A percentile compares a stretch with the other conserved stretches of the same genome.
phyloP scores from a whole-genome alignment of 2,329 filamentous ascomycete genomes.

The Penicillium sp. region DNA sequence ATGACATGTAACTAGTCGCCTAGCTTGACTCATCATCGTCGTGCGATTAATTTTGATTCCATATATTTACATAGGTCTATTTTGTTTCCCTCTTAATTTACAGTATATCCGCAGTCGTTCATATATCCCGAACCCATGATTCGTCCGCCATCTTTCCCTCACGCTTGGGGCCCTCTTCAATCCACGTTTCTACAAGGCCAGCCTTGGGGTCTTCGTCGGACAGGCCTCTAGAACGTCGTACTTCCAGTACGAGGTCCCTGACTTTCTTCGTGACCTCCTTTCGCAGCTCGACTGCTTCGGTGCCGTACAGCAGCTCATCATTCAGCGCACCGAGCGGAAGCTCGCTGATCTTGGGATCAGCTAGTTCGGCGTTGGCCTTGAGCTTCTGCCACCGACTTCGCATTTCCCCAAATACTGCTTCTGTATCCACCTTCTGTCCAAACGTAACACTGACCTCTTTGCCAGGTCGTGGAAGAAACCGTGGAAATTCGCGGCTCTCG shows the following conservation, averaged over 20 bases:
- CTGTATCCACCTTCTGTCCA: constrained; percentile 76
- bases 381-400: constrained; percentile 75
- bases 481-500: constrained; percentile 77
- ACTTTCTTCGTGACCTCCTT: constrained; percentile 81
- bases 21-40: neutral
- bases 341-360: constrained; percentile 40
- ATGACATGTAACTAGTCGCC: neutral
- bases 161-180: constrained; percentile 57
- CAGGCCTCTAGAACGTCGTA: constrained; percentile 73
- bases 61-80: constrained; percentile 15
- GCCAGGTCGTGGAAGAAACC: constrained; percentile 80
- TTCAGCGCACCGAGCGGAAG: constrained; percentile 61
- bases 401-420: constrained; percentile 77
- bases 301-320: constrained; percentile 68
- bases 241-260: constrained; percentile 77
- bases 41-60: neutral
- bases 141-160: constrained; percentile 66
- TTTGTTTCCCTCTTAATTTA: constrained; percentile 22
- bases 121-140: constrained; percentile 64
- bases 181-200: constrained; percentile 81
- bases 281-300: constrained; percentile 77
- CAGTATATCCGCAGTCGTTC: constrained; percentile 8
- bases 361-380: constrained; percentile 57
- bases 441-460: constrained; percentile 56
- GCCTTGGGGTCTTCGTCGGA: constrained; percentile 80